These are phyloP conservation scores for Saksenaea vasiformis DNA, from an alignment of 371 early-diverging fungal species.

Conservation along the genomic window DNA sequence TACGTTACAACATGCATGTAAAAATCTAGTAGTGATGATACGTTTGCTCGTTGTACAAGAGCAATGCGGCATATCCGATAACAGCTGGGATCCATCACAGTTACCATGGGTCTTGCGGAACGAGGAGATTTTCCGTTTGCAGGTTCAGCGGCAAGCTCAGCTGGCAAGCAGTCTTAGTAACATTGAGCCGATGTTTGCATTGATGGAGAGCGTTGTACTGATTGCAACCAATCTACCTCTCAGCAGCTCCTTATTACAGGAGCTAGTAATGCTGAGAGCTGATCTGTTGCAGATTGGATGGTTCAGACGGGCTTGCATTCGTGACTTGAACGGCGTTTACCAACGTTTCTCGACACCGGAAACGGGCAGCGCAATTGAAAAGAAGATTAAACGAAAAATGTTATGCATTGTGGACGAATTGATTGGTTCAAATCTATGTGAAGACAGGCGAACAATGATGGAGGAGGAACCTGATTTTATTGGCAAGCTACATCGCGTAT, in stretches of 20 bases:
- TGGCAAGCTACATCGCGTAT: conserved; percentile 50
- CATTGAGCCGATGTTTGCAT: conserved; percentile 42
- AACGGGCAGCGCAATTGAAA: conserved; percentile 27
- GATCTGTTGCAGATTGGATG: conserved; percentile 43
- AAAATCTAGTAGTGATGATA: conserved; percentile 49
- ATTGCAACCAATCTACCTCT: conserved; percentile 44
- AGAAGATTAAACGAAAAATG: conserved; percentile 46
- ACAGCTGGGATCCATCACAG: conserved; percentile 3
- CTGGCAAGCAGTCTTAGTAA: conserved; percentile 36
- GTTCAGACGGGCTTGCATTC: conserved; percentile 49
- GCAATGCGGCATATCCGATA: conserved; percentile 8
- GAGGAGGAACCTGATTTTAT: conserved; percentile 38
- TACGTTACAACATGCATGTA: conserved; percentile 40
- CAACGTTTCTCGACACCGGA: conserved; percentile 44
- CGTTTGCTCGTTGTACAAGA: conserved; percentile 55
- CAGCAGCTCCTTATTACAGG: conserved; percentile 42
- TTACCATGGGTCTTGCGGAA: conserved; percentile 31
- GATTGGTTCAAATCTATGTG: conserved; percentile 30
- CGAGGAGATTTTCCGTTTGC: conserved; percentile 38
- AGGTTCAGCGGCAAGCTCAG: conserved; percentile 31
- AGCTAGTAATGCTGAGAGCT: conserved; percentile 37
- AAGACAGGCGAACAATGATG: conserved; percentile 17
- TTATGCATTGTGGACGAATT: conserved; percentile 44
- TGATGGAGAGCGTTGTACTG: conserved; percentile 36
- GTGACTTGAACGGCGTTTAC: conserved; percentile 49